Evolutionary conservation across 768 basidiomycete genomes (phyloP).

Genomic region (Tephrocybe sp.): DNA sequence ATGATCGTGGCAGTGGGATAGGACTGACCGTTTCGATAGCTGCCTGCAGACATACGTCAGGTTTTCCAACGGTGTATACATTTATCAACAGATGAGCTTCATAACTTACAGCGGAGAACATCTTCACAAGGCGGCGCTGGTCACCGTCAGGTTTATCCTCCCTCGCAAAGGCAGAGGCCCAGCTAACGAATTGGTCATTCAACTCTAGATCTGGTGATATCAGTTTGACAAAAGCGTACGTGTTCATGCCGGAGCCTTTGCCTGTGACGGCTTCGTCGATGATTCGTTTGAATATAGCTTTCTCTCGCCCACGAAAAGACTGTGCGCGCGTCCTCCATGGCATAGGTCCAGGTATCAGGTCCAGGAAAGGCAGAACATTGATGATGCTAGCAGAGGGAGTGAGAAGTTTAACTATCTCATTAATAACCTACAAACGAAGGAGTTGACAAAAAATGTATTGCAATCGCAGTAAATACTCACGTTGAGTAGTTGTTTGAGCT

Average conservation of each 20-base stretch:
- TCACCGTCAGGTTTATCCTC: not conserved
- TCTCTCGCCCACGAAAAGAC: not conserved
- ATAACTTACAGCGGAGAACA: not conserved
- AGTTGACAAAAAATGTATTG: not conserved
- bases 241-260: not conserved
- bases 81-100: not conserved
- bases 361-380: not conserved
- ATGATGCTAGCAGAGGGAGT: not conserved
- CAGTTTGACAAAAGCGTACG: not conserved
- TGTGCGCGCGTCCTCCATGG: not conserved
- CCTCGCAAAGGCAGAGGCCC: not conserved
- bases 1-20: not conserved
- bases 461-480: not conserved
- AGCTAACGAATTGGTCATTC: not conserved
- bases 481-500: not conserved
- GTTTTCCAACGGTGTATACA: not conserved
- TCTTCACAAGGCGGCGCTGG: not conserved
- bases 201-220: not conserved
- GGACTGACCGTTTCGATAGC: not conserved
- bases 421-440: not conserved
- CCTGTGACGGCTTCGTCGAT: not conserved
- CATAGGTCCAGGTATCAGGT: not conserved
- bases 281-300: not conserved
- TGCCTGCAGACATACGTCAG: not conserved
- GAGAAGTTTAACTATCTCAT: not conserved